phyloP scores from a whole-genome alignment of 257 asterid genomes.

The Anisodus acutangulus region DNA sequence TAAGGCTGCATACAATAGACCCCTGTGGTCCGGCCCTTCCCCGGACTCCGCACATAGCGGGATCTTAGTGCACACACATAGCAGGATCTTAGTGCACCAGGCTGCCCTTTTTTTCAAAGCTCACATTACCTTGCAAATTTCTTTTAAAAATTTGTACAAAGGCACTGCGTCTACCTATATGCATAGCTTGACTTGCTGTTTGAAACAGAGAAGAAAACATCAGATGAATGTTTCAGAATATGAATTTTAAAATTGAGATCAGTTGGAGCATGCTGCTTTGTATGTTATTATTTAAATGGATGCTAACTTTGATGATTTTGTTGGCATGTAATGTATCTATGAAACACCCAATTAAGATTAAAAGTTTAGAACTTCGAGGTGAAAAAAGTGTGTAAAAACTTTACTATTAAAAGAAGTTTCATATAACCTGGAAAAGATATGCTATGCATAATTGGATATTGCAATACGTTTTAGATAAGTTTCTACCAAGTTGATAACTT shows the following conservation, averaged over 20 bases:
- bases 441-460: background rate
- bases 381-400: background rate
- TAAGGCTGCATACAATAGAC: no score
- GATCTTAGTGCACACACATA: no score
- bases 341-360: background rate
- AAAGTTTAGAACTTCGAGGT: background rate
- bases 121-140: background rate
- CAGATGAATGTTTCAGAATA: background rate
- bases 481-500: background rate
- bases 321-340: background rate
- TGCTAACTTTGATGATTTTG: background rate
- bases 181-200: background rate
- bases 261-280: background rate
- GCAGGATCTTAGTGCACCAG: no score
- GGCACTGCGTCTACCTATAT: background rate
- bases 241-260: background rate
- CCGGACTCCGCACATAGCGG: no score
- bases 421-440: background rate
- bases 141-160: no score
- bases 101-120: background rate
- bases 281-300: background rate
- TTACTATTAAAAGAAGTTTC: no score
- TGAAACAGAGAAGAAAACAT: background rate
- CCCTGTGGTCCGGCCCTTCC: no score
- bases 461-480: background rate